phyloP scores from a whole-genome alignment of 2,329 filamentous ascomycete genomes.

The Botrytis byssoidea region DNA sequence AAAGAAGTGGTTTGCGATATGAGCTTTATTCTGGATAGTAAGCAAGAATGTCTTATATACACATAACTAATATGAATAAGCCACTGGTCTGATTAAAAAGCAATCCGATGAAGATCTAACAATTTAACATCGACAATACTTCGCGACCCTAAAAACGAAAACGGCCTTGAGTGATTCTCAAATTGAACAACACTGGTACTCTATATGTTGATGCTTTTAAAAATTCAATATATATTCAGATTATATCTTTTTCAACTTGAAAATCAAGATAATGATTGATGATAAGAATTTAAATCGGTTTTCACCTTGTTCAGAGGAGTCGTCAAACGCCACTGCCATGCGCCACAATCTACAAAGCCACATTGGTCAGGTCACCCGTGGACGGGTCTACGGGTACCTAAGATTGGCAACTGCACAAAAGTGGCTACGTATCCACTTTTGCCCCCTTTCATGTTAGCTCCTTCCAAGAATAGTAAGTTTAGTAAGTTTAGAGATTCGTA shows the following conservation, averaged over 20 bases:
- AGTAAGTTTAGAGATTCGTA: background rate
- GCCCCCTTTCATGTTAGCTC: background rate
- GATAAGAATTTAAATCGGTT: rapidly evolving
- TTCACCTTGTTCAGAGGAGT: background rate
- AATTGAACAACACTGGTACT: background rate
- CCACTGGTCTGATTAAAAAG: no score
- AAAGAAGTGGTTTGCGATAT: background rate
- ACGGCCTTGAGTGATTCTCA: background rate
- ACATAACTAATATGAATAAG: background rate
- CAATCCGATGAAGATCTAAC: background rate
- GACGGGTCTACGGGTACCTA: no score
- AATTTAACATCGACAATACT: background rate
- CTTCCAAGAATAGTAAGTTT: background rate
- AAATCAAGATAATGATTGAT: background rate
- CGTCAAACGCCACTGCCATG: background rate
- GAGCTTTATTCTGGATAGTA: background rate
- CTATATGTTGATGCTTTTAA: background rate
- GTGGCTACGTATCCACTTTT: slow-evolving; percentile 2
- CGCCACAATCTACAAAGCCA: background rate
- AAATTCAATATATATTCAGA: background rate
- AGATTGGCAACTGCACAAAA: background rate
- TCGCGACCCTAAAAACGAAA: background rate
- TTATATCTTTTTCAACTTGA: background rate
- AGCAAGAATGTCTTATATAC: background rate
- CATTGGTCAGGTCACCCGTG: background rate